Evolutionary conservation across 1,284 basidiomycete species (phyloP).

Genomic region (Apiotrichum veenhuisii): DNA sequence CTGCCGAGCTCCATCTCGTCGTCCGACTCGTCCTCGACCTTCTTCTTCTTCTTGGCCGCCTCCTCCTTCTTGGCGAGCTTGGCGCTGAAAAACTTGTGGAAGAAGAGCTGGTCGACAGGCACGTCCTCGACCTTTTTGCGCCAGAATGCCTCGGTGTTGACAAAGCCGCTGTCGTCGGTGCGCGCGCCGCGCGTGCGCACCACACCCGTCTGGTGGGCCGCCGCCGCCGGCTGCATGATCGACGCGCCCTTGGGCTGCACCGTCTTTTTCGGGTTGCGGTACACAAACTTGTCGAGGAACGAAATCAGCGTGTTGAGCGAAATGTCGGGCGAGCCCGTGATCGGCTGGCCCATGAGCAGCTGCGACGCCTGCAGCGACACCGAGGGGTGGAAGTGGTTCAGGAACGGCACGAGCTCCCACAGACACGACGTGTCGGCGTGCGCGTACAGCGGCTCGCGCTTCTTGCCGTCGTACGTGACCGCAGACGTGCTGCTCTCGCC

Average conservation of each 20-base stretch:
- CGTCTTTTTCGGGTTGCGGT: conserved; percentile 92
- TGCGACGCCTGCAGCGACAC: conserved; percentile 81
- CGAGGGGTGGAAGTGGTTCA: conserved; percentile 87
- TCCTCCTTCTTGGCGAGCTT: conserved; percentile 56
- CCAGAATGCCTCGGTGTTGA: conserved; percentile 69
- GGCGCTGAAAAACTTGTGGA: conserved; percentile 55
- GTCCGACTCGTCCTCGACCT: conserved; percentile 26
- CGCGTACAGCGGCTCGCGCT: conserved; percentile 86
- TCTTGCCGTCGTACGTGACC: conserved; percentile 69
- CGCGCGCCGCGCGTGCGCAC: conserved; percentile 63
- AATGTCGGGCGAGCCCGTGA: conserved; percentile 82
- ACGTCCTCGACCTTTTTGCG: conserved; percentile 68
- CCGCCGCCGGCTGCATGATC: conserved; percentile 92
- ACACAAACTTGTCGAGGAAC: conserved; percentile 85
- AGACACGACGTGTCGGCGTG: conserved; percentile 76
- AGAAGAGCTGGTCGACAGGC: conserved; percentile 76
- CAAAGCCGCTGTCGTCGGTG: conserved; percentile 48
- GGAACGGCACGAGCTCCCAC: conserved; percentile 81
- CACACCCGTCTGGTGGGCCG: conserved; percentile 62
- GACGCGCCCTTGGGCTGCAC: conserved; percentile 65
- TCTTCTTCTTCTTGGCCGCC: conserved; percentile 51
- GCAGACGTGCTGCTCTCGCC: conserved; percentile 15
- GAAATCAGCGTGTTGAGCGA: conserved; percentile 88
- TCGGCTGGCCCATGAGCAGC: conserved; percentile 61
- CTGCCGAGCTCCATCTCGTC: conserved; percentile 17